phyloP scores from a whole-genome alignment of 2,329 filamentous ascomycete genomes.

The Monilinia laxa region DNA sequence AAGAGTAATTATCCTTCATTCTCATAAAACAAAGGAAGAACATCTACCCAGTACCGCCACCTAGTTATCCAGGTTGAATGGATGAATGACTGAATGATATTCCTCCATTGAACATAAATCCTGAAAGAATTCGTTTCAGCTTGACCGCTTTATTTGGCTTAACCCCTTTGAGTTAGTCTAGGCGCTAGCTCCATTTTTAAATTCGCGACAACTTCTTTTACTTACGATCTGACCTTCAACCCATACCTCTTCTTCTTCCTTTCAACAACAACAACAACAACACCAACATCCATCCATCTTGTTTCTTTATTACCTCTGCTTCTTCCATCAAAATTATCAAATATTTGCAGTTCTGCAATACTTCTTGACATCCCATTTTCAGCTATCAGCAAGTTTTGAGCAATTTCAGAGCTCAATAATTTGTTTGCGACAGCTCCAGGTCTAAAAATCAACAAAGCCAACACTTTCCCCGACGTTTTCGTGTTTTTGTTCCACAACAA shows the following conservation, averaged over 20 bases:
- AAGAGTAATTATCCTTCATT: no score
- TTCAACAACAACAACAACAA: no score
- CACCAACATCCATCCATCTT: background rate
- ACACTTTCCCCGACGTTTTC: slow-evolving; percentile 1
- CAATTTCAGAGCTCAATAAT: slow-evolving; percentile 19
- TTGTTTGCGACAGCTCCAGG: slow-evolving; percentile 22
- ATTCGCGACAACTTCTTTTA: slow-evolving; percentile 24
- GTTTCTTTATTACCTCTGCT: slow-evolving; percentile 5
- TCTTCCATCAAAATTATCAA: slow-evolving; percentile 1
- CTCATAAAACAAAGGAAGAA: no score
- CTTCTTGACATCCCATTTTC: background rate
- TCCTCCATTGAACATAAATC: no score
- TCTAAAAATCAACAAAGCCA: background rate
- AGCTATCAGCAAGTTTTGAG: slow-evolving; percentile 22
- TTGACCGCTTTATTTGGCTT: slow-evolving; percentile 6
- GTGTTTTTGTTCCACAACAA: slow-evolving; percentile 24
- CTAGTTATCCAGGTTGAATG: no score
- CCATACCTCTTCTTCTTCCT: slow-evolving; percentile 11
- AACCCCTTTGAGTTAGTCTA: slow-evolving; percentile 23
- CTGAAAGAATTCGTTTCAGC: background rate
- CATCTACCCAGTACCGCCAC: no score
- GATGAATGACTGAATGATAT: no score
- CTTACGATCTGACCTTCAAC: slow-evolving; percentile 13
- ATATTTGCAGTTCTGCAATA: slow-evolving; percentile 8
- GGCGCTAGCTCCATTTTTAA: slow-evolving; percentile 21